Evolutionary conservation across 176 grass and related monocot species (phyloP), one percentile per base, ranked within the genome.

Genomic region (Eleusine coracana): DNA sequence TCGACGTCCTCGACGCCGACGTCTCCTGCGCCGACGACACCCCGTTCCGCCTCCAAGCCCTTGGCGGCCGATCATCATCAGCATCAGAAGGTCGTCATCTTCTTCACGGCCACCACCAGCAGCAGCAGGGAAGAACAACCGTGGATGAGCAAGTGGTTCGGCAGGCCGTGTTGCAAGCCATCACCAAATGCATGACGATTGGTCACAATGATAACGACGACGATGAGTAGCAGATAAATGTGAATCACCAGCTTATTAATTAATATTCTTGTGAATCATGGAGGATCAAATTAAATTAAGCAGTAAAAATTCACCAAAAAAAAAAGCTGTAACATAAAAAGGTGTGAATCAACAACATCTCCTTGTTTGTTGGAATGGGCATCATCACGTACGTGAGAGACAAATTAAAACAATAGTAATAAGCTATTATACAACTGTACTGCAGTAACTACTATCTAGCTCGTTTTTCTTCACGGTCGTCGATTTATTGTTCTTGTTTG

Each of bases 1-100:
- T 94, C 21, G 86, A 94, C 23, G 88, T 94, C 64, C 82, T 94
- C 0, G 85, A 94, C 54, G 88, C 88, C 17, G 65, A 88, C 67
- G 63, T 88, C 34, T 90, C 88, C 0, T 93, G 88, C 74, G 58
- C 78, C 20, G 79, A 83, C 46, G 37, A 56, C 82, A 10, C 72
- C 7, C 55, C 86, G 1, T 94, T 94, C 46, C 88, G 71, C 28
- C 66, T 94, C 8, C 82, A 91, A 49, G 92, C 52, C 0, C 31
- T 90, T 0, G 91, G 52, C 6, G 52, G 52, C 2, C 9, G 91
- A 68, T 52, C 78, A 56, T 75, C 41, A 76, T 27, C 40, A n/a
- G n/a, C n/a, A 79, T 50, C 48, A 11, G 3, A 0, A 78, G 76
- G 75, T 42, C 42, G 42, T 9, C 42, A 10, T 45, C 42, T 0